Base-by-base conservation (phyloP, 2,329 filamentous ascomycete genomes). In the Sporothrix globosa region DNA sequence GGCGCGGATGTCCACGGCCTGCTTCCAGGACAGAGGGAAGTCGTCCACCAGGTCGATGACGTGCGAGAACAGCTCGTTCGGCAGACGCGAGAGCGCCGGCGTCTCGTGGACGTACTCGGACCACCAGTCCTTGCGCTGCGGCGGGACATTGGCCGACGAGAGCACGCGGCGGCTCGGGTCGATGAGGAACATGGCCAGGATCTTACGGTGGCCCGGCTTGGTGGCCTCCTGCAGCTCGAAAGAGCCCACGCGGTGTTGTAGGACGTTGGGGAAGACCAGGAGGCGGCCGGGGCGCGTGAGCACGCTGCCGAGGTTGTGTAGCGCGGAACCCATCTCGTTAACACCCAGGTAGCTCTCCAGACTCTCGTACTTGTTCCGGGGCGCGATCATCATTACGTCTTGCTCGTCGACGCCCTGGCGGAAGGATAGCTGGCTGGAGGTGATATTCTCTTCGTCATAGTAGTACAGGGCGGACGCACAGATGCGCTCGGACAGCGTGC, bases 151-250 rank as follows among this genome's bases (percentile, higher is more conserved):
- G 30, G 76, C 77, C 0, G 79, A 79, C 3, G 78, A 87, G 11
- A 86, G 80, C 65, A 90, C 81, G 7, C 82, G 81, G 5, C 78
- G 74, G 41, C 82, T 75, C 0, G 87, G 87, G 73, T 90, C 87
- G 2, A 90, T 83, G 1, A 90, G 81, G 75, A 85, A 90, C 52
- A 90, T 79, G 0, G 84, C 84, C 0, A 90, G 77, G 69, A 89
- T 84, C 73, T 85, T 84, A 17, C 85, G 79, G 74, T 89, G 84
- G 2, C 87, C 87, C 0, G 85, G 82, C 70, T 82, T 83, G 0
- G 82, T 83, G 0, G 75, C 75, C 72, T 90, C 84, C 39, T 75
- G 75, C 11, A 88, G 80, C 17, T 78, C 72, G 77, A 89, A 87
- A 1, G 83, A 76, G 54, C 82, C 76, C 19, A 88, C 82, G 65